Percentiles rank a stretch among this genome's conserved stretches.
These are phyloP conservation scores for Boeremia exigua DNA, from an alignment of 2,329 filamentous ascomycete species.

Conservation along the genomic window DNA sequence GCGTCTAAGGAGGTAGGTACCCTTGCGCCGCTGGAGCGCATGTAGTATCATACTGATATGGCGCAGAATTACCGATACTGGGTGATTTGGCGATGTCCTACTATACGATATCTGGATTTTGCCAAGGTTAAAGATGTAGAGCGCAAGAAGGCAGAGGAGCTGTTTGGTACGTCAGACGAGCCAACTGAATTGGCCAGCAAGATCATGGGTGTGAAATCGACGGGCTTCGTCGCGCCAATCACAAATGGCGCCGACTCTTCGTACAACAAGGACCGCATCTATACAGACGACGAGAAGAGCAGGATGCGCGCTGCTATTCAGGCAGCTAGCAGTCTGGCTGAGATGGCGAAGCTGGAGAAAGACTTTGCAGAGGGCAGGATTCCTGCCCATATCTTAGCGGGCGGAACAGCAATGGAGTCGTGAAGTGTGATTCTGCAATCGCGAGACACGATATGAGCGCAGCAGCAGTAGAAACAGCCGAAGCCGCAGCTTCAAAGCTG, in stretches of 20 bases:
- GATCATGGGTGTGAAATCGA: conserved; percentile 86
- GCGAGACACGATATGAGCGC: not conserved
- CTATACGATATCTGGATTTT: conserved; percentile 89
- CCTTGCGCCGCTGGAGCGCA: not conserved
- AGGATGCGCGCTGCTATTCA: conserved; percentile 84
- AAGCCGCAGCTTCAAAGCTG: not conserved
- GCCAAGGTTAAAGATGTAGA: conserved; percentile 89
- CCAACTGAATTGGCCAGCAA: conserved; percentile 75
- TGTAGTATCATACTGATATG: not conserved
- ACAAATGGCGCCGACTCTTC: conserved; percentile 40
- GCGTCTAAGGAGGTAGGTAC: conserved; percentile 81
- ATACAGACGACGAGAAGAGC: conserved; percentile 87
- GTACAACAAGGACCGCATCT: conserved; percentile 66
- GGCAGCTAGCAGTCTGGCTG: conserved; percentile 85
- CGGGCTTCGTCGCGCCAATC: conserved; percentile 68
- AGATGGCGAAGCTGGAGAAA: conserved; percentile 90
- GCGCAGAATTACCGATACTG: conserved; percentile 86
- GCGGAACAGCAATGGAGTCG: conserved; percentile 38
- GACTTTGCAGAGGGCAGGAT: conserved; percentile 88
- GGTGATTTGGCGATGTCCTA: conserved; percentile 85
- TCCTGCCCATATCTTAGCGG: conserved; percentile 56
- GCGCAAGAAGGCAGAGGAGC: conserved; percentile 73
- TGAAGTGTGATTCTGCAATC: conserved; percentile 10
- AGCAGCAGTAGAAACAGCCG: not conserved
- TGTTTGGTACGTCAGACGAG: conserved; percentile 81